Base-by-base conservation (phyloP, 1,139 yeast species). In the Taphrina deformans region DNA sequence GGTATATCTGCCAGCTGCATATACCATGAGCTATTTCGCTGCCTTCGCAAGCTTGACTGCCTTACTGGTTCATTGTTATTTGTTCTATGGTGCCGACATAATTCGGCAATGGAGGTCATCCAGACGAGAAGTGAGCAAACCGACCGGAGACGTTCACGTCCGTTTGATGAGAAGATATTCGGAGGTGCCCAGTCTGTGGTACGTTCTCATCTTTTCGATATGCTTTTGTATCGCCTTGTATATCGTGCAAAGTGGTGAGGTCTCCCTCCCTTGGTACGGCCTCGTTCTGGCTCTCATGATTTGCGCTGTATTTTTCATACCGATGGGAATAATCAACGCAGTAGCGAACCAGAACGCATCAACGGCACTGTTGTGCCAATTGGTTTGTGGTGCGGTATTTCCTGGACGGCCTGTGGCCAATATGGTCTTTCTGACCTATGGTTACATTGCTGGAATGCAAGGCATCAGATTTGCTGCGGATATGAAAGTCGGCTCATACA, bases 111-210 rank as follows among this genome's bases (percentile, higher is more conserved):
- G 65, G 65, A 27, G 26, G 26, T 56, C 65, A 10, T 41, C 58
- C 14, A 61, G 56, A 24, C 40, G 33, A 12, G 59, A 61, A 26
- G 9, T 31, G 31, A 44, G 18, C 35, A 31, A 44, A 12, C 24
- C 62, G 29, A 38, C 77, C 71, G 83, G 82, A 41, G 89, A 87
- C 74, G 83, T 86, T 27, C 90, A 86, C 73, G 80, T 80, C 77
- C 79, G 86, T 69, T 79, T 85, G 67, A 86, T 86, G 88, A 77
- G 77, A 68, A 75, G 76, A 53, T 87, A 86, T 74, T 79, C 77
- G 62, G 85, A 82, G 69, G 85, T 78, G 78, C 91, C 91, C 40
- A 84, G 81, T 68, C 85, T 89, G 88, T 84, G 89, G 87, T 87
- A 78, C 71, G 71, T 73, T 0, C 71, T 80, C 45, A 78, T 83